Evolutionary conservation across 164 flowering plant species (phyloP).

Genomic region (Liquidambar formosana): DNA sequence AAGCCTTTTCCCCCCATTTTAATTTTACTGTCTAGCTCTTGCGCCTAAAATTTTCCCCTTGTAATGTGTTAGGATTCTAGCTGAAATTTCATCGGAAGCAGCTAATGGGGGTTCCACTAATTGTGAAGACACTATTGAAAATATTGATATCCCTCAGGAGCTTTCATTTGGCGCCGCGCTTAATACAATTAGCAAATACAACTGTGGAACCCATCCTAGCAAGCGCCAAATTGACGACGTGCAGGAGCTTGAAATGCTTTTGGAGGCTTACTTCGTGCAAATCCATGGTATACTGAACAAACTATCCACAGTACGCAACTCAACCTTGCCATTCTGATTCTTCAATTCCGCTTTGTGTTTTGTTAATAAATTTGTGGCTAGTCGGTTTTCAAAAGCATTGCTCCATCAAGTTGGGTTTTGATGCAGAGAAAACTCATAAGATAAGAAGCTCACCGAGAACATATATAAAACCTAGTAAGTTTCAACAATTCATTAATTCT

Average conservation of each 20-base stretch:
- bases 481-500: too few species aligned
- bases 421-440: too few species aligned
- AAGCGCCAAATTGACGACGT: conserved; percentile 80
- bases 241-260: conserved; percentile 91
- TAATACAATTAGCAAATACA: conserved; percentile 35
- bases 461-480: too few species aligned
- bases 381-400: too few species aligned
- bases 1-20: too few species aligned
- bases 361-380: too few species aligned
- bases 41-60: neutral
- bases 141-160: conserved; percentile 33
- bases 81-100: conserved; percentile 49
- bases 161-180: conserved; percentile 34
- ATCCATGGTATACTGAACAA: conserved; percentile 87
- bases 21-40: too few species aligned
- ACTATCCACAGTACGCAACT: conserved; percentile 66
- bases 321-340: too few species aligned
- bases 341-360: too few species aligned
- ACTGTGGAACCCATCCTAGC: conserved; percentile 69
- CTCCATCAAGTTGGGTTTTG: too few species aligned
- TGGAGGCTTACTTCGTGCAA: conserved; percentile 93
- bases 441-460: too few species aligned
- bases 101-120: conserved; percentile 31
- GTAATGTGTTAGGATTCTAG: conserved; percentile 29
- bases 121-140: conserved; percentile 39